Conservation (phyloP, 805 yeast genomes). For the Metschnikowia corniflorae region DNA sequence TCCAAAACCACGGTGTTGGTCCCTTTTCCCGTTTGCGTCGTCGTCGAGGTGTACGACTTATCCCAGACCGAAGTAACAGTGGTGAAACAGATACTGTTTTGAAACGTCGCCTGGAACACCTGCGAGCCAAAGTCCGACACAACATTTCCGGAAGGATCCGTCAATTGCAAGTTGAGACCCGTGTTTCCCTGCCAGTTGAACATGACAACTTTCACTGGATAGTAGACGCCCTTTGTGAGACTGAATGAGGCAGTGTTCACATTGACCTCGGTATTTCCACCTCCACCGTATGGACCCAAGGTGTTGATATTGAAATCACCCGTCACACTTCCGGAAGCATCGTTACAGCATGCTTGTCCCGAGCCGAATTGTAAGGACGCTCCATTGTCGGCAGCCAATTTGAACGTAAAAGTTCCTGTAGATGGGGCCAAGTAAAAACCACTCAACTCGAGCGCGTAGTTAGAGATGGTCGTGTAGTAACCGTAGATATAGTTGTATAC, state of each 20-base stretch:
- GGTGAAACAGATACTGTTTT: constrained; percentile 6
- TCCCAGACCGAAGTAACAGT: constrained; percentile 8
- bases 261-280: constrained; percentile 8
- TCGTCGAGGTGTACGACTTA: constrained; percentile 9
- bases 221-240: constrained; percentile 11
- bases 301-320: constrained; percentile 12
- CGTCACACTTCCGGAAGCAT: constrained; percentile 14
- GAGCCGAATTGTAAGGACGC: constrained; percentile 18
- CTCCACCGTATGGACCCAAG: constrained; percentile 15
- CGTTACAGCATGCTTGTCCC: constrained; percentile 15
- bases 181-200: constrained; percentile 17
- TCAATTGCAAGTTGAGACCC: constrained; percentile 9
- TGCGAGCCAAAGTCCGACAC: constrained; percentile 9
- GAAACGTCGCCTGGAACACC: constrained; percentile 10
- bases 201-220: constrained; percentile 16
- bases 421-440: constrained; percentile 15
- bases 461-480: constrained; percentile 8
- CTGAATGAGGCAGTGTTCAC: constrained; percentile 7
- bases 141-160: constrained; percentile 4
- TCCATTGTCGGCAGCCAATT: constrained; percentile 16
- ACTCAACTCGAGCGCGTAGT: constrained; percentile 12
- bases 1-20: constrained; percentile 16
- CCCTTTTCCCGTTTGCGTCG: constrained; percentile 4
- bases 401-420: constrained; percentile 14
- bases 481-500: constrained; percentile 7